Evolutionary conservation across 2,329 filamentous ascomycete species (phyloP).

Genomic region (Colletotrichum musicola): DNA sequence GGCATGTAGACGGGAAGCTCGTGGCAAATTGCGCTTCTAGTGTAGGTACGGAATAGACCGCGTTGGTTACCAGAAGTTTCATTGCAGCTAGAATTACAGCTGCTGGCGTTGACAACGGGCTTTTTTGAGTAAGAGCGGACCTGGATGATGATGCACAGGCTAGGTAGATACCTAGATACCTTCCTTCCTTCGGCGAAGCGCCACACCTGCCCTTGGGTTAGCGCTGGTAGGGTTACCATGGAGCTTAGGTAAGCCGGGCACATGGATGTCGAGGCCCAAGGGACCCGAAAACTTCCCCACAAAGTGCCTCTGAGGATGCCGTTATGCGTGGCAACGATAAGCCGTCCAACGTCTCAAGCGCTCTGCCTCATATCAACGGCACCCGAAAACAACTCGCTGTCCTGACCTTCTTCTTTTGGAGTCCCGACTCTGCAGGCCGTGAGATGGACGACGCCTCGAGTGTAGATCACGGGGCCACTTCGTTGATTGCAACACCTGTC

Average conservation of each 20-base stretch:
- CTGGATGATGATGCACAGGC: no score
- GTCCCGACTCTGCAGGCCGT: constrained; percentile 1
- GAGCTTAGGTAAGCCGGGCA: background rate
- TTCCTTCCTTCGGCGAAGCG: no score
- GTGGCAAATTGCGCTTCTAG: background rate
- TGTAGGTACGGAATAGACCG: background rate
- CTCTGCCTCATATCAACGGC: background rate
- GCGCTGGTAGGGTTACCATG: background rate
- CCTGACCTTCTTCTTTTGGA: background rate
- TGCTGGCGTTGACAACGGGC: no score
- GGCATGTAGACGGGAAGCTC: background rate
- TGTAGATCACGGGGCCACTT: background rate
- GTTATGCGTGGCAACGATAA: background rate
- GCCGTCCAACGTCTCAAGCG: background rate
- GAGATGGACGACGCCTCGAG: constrained; percentile 5
- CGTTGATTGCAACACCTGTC: constrained; percentile 5
- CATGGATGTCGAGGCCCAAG: background rate
- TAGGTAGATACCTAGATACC: no score
- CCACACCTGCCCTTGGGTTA: background rate
- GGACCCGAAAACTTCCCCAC: background rate
- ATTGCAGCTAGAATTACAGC: no score
- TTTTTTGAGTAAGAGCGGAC: no score
- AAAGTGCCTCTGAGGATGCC: background rate
- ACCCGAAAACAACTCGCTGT: background rate
- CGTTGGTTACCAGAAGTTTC: background rate